phyloP scores from a whole-genome alignment of 805 yeast species.

The Myxozyma nipponensis region DNA sequence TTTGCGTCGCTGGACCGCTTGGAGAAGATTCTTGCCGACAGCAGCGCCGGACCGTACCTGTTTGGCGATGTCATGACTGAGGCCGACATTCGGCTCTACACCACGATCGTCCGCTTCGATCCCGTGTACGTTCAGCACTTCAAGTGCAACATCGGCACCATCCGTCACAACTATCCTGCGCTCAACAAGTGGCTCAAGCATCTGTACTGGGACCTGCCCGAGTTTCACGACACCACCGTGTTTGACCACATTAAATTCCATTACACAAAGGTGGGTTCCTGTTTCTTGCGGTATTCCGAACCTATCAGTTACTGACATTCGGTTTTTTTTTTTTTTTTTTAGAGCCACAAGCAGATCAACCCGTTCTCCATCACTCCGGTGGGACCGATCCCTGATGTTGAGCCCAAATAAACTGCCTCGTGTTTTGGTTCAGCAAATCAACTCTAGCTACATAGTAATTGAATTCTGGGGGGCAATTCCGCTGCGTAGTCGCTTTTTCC shows the following conservation, averaged over 20 bases:
- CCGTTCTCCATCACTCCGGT: constrained; percentile 80
- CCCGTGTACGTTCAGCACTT: constrained; percentile 93
- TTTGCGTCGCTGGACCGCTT: constrained; percentile 67
- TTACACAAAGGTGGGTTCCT: constrained; percentile 56
- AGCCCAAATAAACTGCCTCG: constrained; percentile 42
- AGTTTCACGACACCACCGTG: constrained; percentile 72
- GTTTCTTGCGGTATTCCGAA: not conserved
- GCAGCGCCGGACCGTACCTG: constrained; percentile 44
- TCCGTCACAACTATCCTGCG: constrained; percentile 73
- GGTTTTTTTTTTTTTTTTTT: not conserved
- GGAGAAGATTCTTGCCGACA: constrained; percentile 51
- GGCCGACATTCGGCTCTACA: constrained; percentile 81
- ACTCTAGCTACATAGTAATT: too few species aligned
- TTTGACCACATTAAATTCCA: constrained; percentile 89
- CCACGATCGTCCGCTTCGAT: constrained; percentile 88
- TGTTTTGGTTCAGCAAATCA: too few species aligned
- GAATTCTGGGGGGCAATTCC: too few species aligned
- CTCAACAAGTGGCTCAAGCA: constrained; percentile 76
- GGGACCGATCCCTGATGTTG: constrained; percentile 81
- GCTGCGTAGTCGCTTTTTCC: too few species aligned
- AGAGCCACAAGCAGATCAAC: constrained; percentile 71
- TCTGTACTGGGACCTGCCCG: constrained; percentile 75
- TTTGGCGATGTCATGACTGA: constrained; percentile 72
- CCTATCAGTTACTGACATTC: not conserved
- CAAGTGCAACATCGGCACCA: constrained; percentile 82